Evolutionary conservation across 1,139 yeast genomes (phyloP), one percentile per base, ranked within the genome.

Genomic region (Entelexis paramagnoliae): DNA sequence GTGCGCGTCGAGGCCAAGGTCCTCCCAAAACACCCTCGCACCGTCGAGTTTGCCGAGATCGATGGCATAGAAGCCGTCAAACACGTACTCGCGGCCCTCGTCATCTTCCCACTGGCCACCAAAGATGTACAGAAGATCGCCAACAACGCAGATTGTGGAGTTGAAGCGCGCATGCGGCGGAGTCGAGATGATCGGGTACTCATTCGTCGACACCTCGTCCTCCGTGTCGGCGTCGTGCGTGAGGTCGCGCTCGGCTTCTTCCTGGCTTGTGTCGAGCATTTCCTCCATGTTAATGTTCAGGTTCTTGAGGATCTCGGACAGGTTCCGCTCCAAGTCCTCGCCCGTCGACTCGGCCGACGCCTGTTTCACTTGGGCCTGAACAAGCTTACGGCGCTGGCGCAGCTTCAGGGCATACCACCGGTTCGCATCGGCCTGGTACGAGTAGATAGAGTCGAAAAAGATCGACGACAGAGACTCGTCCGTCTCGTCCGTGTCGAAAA

Each of bases 31-130:
- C 1, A 87, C 86, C 59, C 80, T 84, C 48, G 87, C 81, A 10
- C 97, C 96, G 63, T 91, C 96, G 49, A 89, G 70, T 62, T 82
- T 84, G 47, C 88, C 88, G 59, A 91, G 72, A 66, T 91, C 96
- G 52, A 91, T 75, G 30, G 89, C 76, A 64, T 91, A 91, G 67
- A 91, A 77, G 7, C 95, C 83, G 64, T 91, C 95, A 59, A 91
- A 75, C 50, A 79, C 78, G 64, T 75, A 85, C 64, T 91, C 98
- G 55, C 77, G 80, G n/a, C 46, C 46, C 50, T 89, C 97, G 7
- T 89, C 95, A 45, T 77, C 71, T 67, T 91, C 98, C 78, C 81
- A 91, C 32, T 82, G 78, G 61, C 98, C 98, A 28, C 97, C 96
- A 64, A 77, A 88, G n/a, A 91, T 82, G 65, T 81, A 91, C 53